Evolutionary conservation across 75 land plant genomes (phyloP), one percentile per base, ranked within the genome.

Genomic region (Azolla pinnata): DNA sequence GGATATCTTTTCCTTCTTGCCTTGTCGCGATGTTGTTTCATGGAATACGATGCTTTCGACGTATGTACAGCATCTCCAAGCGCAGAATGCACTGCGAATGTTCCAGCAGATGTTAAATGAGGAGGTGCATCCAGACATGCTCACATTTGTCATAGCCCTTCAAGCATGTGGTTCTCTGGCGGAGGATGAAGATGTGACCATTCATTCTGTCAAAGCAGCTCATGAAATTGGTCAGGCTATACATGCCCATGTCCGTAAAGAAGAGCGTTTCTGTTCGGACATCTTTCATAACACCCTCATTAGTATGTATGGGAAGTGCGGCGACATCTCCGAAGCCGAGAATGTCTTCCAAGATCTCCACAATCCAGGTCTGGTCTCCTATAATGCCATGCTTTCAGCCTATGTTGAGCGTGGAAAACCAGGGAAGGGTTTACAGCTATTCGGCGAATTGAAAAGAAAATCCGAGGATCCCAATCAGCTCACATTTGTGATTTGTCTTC

Each of bases 41-140:
- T 61, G 63, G 63, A 61, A 61, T 44, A 53, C 63, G n/a, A 45
- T 61, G 63, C 17, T 61, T 16, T 40, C 63, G 47, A 53, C 52
- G 14, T 61, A 61, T 61, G 20, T 30, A 19, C 33, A 46, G n/a
- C 27, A 42, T 21, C 53, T 51, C 25, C 33, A 26, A 5, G 63
- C 27, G 29, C 23, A 46, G 0, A 38, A 50, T 9, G 65, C 79
- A 8, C 57, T 76, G 18, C 12, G 0, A 33, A 29, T 52, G 24
- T 76, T 65, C 56, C 29, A 29, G 9, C 26, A 44, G 10, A 76
- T 76, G 79, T 47, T 29, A 26, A 4, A 21, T 9, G 59, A 25
- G 24, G 29, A 25, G 24, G 54, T 24, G 29, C 12, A 27, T 26
- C 73, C 77, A 10, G 49, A 64, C 19, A 26, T 25, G 14, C 18